Base-by-base conservation (phyloP, 2,329 filamentous ascomycete genomes). In the Hypoxylon sp. region DNA sequence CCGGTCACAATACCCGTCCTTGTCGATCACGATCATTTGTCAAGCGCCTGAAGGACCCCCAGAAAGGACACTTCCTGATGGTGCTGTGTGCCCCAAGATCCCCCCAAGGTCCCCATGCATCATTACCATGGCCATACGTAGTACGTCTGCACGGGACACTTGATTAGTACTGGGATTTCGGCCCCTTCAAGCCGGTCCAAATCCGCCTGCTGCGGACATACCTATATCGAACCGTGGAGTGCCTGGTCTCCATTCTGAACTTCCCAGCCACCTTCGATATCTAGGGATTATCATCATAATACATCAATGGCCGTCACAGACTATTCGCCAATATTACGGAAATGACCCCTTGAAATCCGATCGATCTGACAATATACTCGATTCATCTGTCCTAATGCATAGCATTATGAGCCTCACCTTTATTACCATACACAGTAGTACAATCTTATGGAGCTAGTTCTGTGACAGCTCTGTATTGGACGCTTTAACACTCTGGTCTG, bases 1-100 rank as follows among this genome's bases (percentile, higher is more conserved):
- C 57, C 56, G 37, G 51, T 50, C 62, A 57, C 48, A 62, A 54
- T 65, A 19, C 24, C 54, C 43, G 61, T 65, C 61, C 61, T 61
- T 67, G 64, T 65, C 55, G 61, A 67, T 67, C 64, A 58, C 62
- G 51, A 62, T 67, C 61, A 41, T 41, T 41, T 41, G 37, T 41
- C 37, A 65, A 60, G 48, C 10, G 54, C 30, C 34, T 15, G 11
- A 46, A 1, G 43, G 13, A 8, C 43, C 24, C 24, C 24, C 24
- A 26, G 7, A 46, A 46, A n/a, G 20, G 20, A 26, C 43, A n/a
- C 10, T 22, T 44, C 41, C n/a, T 44, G 8, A 20, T 17, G 17
- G 41, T 44, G n/a, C n/a, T n/a, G n/a, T 22, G 41, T 44, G 30
- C 30, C 7, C 30, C 30, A 13, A 32, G 30, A 8, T 34, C 32